phyloP scores from a whole-genome alignment of 805 yeast genomes.

The Kodamaea fukazawae region DNA sequence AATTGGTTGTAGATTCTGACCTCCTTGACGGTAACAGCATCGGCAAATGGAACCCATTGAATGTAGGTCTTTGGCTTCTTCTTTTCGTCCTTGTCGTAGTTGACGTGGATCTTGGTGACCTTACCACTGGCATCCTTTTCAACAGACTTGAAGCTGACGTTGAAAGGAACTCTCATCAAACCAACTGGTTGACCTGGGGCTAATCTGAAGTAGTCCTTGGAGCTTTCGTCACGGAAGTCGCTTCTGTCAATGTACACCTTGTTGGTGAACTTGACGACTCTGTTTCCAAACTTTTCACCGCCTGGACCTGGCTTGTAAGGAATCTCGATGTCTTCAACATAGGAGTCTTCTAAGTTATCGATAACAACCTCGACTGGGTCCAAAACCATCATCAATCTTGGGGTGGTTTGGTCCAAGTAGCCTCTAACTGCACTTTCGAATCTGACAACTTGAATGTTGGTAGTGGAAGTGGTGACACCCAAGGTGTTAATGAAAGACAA shows the following conservation, averaged over 20 bases:
- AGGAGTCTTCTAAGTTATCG: conserved; percentile 77
- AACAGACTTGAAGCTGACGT: conserved; percentile 65
- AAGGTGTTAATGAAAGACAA: conserved; percentile 87
- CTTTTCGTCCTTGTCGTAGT: conserved; percentile 68
- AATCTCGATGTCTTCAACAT: conserved; percentile 63
- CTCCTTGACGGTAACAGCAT: conserved; percentile 58
- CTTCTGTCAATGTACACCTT: conserved; percentile 79
- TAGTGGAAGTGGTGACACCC: conserved; percentile 93
- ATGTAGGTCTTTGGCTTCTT: conserved; percentile 92
- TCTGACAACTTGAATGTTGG: conserved; percentile 85
- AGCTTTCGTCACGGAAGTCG: conserved; percentile 66
- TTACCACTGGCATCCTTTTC: conserved; percentile 64
- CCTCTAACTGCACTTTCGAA: conserved; percentile 87
- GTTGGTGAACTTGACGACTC: conserved; percentile 73
- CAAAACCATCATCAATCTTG: conserved; percentile 89
- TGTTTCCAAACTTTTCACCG: conserved; percentile 55
- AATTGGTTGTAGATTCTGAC: conserved; percentile 85
- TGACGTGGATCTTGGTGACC: conserved; percentile 68
- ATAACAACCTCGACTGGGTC: conserved; percentile 82
- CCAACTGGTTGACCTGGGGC: conserved; percentile 96
- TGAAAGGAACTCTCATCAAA: conserved; percentile 83
- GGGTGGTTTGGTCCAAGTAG: conserved; percentile 85
- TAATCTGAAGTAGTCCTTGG: conserved; percentile 81
- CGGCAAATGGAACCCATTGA: conserved; percentile 88
- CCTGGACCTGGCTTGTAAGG: conserved; percentile 86